These are phyloP conservation scores for Bremia lactucae DNA, from an alignment of 352 stramenopile genomes.

Conservation along the genomic window DNA sequence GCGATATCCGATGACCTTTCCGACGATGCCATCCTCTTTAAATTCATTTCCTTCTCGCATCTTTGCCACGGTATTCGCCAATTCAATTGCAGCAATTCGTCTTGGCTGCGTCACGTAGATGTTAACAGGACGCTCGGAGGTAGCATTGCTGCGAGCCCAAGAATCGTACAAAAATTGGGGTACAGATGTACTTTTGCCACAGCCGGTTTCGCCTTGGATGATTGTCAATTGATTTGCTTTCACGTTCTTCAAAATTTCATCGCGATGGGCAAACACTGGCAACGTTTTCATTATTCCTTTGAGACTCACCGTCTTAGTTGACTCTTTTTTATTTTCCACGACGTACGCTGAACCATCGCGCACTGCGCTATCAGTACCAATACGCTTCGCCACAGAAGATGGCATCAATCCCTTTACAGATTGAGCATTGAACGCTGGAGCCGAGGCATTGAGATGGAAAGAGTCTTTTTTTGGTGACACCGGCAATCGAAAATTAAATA, in stretches of 20 bases:
- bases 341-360: constrained; percentile 9
- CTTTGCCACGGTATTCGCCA: constrained; percentile 85
- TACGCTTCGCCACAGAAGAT: constrained; percentile 29
- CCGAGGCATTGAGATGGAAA: constrained; percentile 7
- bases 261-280: constrained; percentile 80
- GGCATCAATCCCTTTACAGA: constrained; percentile 28
- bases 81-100: constrained; percentile 86
- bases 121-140: constrained; percentile 60
- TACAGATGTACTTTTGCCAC: constrained; percentile 93
- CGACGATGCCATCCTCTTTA: constrained; percentile 44
- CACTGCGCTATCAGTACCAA: constrained; percentile 18
- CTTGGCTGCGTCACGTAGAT: constrained; percentile 94
- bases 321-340: constrained; percentile 1
- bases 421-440: constrained; percentile 5
- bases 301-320: constrained; percentile 19
- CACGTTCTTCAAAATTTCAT: constrained; percentile 83
- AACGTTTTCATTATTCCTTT: constrained; percentile 61
- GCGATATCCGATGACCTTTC: constrained; percentile 64
- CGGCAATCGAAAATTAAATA: constrained; percentile 2
- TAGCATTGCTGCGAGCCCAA: constrained; percentile 20
- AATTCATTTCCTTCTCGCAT: constrained; percentile 84
- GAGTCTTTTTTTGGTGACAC: neutral
- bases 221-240: constrained; percentile 81
- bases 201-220: constrained; percentile 90
- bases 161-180: constrained; percentile 89